A percentile compares a stretch with the other conserved stretches of the same genome.
These are phyloP conservation scores for Rhizopus delemar DNA, from an alignment of 371 early-diverging fungal genomes.

Conservation along the genomic window DNA sequence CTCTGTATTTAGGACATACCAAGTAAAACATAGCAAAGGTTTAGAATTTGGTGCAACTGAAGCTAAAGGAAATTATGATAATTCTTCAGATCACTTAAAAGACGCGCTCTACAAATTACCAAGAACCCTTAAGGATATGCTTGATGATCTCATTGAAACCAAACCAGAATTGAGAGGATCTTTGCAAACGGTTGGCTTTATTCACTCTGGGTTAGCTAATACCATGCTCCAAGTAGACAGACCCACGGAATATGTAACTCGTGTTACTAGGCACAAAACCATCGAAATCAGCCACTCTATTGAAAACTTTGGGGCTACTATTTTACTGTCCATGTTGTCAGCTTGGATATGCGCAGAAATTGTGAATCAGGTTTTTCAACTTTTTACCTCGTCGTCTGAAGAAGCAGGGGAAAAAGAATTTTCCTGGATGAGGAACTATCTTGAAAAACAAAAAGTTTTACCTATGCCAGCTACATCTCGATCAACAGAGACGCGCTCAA, in stretches of 20 bases:
- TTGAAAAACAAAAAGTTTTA: constrained; percentile 2
- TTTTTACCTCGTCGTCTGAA: constrained; percentile 9
- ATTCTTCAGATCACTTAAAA: constrained; percentile 4
- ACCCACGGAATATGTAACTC: constrained; percentile 11
- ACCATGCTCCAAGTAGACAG: constrained; percentile 10
- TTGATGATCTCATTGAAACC: constrained; percentile 12
- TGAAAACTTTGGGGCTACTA: constrained; percentile 14
- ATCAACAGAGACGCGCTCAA: constrained; percentile 1
- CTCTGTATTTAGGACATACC: background rate
- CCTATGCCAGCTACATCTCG: constrained; percentile 2
- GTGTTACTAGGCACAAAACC: constrained; percentile 8
- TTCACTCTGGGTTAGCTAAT: constrained; percentile 16
- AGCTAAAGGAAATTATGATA: constrained; percentile 1
- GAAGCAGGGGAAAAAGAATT: constrained; percentile 5
- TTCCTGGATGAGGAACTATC: constrained; percentile 4
- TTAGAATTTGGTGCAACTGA: constrained; percentile 17
- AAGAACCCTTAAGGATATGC: constrained; percentile 15
- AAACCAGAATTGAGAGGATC: background rate
- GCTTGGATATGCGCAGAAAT: constrained; percentile 14
- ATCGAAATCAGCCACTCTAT: constrained; percentile 14
- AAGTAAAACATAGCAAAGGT: background rate
- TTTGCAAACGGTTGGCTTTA: constrained; percentile 9
- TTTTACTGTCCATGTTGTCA: constrained; percentile 11
- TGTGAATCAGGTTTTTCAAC: constrained; percentile 9
- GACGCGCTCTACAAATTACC: constrained; percentile 12